Percentiles rank a stretch among this genome's conserved stretches.
Evolutionary conservation across 2,329 filamentous ascomycete species (phyloP).

Genomic region (Ophiobolus disseminans): DNA sequence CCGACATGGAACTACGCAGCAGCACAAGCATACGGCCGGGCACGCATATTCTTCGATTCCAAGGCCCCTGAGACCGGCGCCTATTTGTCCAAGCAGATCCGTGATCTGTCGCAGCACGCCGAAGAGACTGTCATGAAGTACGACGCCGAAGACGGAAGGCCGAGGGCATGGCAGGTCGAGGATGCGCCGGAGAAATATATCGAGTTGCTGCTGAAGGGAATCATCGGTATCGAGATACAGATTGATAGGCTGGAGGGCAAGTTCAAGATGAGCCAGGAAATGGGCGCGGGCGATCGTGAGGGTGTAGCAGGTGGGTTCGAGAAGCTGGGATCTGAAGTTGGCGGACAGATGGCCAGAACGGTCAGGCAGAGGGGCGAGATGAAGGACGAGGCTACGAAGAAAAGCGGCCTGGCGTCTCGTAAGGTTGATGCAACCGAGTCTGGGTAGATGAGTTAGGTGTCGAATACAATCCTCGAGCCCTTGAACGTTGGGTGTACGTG

Average conservation of each 20-base stretch:
- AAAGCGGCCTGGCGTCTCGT: background rate
- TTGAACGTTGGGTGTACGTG: background rate
- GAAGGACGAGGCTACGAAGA: background rate
- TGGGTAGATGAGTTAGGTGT: constrained; percentile 1
- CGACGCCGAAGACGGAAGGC: constrained; percentile 9
- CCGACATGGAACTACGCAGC: constrained; percentile 76
- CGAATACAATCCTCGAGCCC: constrained; percentile 10
- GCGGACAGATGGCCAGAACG: constrained; percentile 29
- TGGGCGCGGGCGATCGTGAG: constrained; percentile 31
- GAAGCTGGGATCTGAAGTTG: constrained; percentile 50
- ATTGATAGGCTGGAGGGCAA: constrained; percentile 33
- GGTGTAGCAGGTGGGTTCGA: constrained; percentile 67
- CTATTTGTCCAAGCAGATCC: constrained; percentile 62
- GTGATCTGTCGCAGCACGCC: constrained; percentile 59
- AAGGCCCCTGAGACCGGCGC: constrained; percentile 52
- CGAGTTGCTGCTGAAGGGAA: constrained; percentile 42
- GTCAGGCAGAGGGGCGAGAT: constrained; percentile 39
- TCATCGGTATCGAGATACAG: constrained; percentile 36
- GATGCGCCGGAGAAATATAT: constrained; percentile 66
- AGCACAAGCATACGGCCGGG: constrained; percentile 68
- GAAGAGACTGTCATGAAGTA: constrained; percentile 67
- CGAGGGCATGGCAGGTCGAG: constrained; percentile 63
- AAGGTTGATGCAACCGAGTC: too few relatives aligned
- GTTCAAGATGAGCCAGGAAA: constrained; percentile 39
- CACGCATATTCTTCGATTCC: constrained; percentile 62